phyloP scores from a whole-genome alignment of 2,329 filamentous ascomycete species.

The Escovopsis weberi region DNA sequence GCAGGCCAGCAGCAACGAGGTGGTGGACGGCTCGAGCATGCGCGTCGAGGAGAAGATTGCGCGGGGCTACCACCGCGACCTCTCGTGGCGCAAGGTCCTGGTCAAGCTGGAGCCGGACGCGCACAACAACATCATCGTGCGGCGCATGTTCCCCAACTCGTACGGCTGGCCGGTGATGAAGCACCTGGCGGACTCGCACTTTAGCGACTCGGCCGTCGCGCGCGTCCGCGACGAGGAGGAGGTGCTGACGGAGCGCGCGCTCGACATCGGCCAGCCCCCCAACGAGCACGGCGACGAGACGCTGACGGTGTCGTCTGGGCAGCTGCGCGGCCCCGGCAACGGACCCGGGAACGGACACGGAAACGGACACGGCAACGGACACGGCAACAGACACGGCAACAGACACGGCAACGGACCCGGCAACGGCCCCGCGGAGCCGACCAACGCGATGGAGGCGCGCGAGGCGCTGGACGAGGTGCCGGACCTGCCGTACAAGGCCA shows the following conservation, averaged over 20 bases:
- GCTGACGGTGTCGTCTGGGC: conserved; percentile 16
- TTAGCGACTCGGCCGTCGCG: conserved; percentile 53
- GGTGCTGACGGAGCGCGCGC: conserved; percentile 52
- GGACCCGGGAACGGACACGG: no score
- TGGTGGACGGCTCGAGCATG: conserved; percentile 52
- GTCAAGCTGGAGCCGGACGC: conserved; percentile 92
- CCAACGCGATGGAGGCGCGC: conserved; percentile 15
- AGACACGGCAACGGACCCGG: background rate
- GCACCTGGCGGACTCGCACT: conserved; percentile 89
- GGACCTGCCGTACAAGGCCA: conserved; percentile 23
- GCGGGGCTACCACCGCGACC: conserved; percentile 77
- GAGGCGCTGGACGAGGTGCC: conserved; percentile 31
- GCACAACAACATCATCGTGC: conserved; percentile 96
- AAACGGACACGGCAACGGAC: no score
- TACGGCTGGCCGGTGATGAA: conserved; percentile 96
- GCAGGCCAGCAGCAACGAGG: conserved; percentile 13
- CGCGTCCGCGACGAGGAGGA: conserved; percentile 54
- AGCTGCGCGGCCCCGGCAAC: conserved; percentile 1
- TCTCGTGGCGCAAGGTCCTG: conserved; percentile 93
- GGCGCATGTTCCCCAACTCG: conserved; percentile 91
- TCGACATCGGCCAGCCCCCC: conserved; percentile 39
- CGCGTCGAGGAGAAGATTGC: conserved; percentile 97
- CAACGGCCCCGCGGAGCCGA: background rate
- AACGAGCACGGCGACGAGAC: conserved; percentile 53
- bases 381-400: no score